Evolutionary conservation across 1,284 basidiomycete genomes (phyloP).

Genomic region (Tausonia pullulans): DNA sequence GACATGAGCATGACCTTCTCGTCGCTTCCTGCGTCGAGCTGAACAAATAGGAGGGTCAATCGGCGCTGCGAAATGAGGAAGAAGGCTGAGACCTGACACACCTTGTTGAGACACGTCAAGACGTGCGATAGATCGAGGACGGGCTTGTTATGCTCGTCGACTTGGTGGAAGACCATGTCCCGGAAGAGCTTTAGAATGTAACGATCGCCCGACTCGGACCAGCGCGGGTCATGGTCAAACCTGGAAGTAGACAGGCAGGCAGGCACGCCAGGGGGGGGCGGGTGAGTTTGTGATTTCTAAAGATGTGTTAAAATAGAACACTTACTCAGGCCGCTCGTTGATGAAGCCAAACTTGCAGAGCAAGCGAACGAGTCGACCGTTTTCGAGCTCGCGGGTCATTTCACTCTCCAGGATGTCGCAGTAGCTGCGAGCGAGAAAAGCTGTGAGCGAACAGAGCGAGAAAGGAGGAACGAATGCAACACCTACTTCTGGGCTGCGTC

Average conservation of each 20-base stretch:
- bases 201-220: constrained; percentile 96
- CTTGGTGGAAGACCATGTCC: constrained; percentile 96
- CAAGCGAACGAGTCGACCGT: constrained; percentile 82
- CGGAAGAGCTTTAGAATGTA: constrained; percentile 98
- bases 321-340: constrained; percentile 93
- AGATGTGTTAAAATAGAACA: constrained; percentile 18
- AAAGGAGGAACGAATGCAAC: neutral
- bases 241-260: constrained; percentile 35
- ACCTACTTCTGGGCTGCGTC: constrained; percentile 67
- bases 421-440: constrained; percentile 40
- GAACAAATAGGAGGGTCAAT: constrained; percentile 6
- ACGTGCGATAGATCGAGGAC: constrained; percentile 85
- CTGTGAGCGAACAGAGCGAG: neutral
- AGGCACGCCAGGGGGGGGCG: neutral
- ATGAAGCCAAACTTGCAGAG: constrained; percentile 95
- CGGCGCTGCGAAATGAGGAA: neutral
- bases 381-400: constrained; percentile 86
- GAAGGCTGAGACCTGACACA: constrained; percentile 24
- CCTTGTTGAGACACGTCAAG: constrained; percentile 82
- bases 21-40: constrained; percentile 86
- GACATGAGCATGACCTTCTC: constrained; percentile 91
- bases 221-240: constrained; percentile 86
- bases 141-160: constrained; percentile 80
- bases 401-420: constrained; percentile 74
- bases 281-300: neutral